Evolutionary conservation across 2,329 filamentous ascomycete genomes (phyloP), one percentile per base, ranked within the genome.

Genomic region (Ramularia endophylla): DNA sequence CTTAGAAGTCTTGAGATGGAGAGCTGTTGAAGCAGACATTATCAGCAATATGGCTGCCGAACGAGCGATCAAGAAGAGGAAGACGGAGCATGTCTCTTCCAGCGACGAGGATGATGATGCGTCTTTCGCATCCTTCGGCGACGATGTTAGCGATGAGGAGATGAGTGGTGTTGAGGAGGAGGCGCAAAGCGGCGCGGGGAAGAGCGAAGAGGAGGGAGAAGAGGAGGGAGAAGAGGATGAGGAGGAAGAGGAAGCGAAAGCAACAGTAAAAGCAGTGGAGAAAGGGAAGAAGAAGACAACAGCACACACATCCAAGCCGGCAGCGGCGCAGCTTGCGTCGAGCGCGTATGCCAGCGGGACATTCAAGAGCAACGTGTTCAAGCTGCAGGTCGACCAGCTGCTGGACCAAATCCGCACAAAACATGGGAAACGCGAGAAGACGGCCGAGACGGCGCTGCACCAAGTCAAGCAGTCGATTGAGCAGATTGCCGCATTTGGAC

Each of bases 341-440:
- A 66, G 65, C 38, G 60, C 66, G 18, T 74, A 71, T 56, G 65
- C 63, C 15, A 70, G 68, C 22, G 75, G 75, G 35, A 69, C 74
- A n/a, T 81, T 76, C 67, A 81, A 81, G 56, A 81, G 78, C 31
- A 81, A 72, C 57, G 66, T 82, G 42, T 83, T 85, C 65, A 82
- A 82, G 57, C 62, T 84, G 8, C 80, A 85, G 57, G 69, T 82
- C 25, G 77, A 83, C 48, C 78, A 83, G 52, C 65, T 85, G 42
- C 60, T 83, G 37, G 61, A 66, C 5, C 74, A 79, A 49, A 65
- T 80, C 36, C 70, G 72, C 52, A 75, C 73, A 25, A 73, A 75
- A 46, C 49, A 25, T 11, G 22, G 74, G 74, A 22, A 77, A 74
- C 56, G 73, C 72, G 48, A 66, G 46, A 67, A 62, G 8, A 64